A percentile compares a stretch with the other conserved stretches of the same genome.
phyloP scores from a whole-genome alignment of 1,139 yeast species.

The Candida sanyaensis region DNA sequence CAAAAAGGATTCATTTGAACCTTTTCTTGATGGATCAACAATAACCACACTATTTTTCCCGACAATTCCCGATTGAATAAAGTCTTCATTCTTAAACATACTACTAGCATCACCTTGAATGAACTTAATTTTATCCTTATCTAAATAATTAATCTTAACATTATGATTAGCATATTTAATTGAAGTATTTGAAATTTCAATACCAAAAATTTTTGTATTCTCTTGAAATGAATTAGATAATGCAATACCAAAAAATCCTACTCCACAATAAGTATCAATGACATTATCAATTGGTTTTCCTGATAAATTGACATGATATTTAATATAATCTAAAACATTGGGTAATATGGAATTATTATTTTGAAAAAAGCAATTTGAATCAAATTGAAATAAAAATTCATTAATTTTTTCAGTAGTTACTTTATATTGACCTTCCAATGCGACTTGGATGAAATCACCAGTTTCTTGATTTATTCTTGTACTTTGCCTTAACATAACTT shows the following conservation, averaged over 20 bases:
- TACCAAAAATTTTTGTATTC: conserved; percentile 41
- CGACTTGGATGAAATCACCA: conserved; percentile 30
- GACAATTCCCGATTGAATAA: conserved; percentile 23
- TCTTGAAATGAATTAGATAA: conserved; percentile 29
- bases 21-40: conserved; percentile 51
- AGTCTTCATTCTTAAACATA: conserved; percentile 30
- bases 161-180: conserved; percentile 42
- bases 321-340: conserved; percentile 32
- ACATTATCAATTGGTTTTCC: conserved; percentile 26
- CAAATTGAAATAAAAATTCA: conserved; percentile 33
- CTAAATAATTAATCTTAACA: conserved; percentile 40
- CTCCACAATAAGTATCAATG: conserved; percentile 49
- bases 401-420: conserved; percentile 34
- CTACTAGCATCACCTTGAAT: conserved; percentile 41
- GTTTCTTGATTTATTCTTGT: conserved; percentile 30
- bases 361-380: conserved; percentile 38
- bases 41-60: conserved; percentile 41
- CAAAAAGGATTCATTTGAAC: conserved; percentile 36
- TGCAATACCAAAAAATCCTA: conserved; percentile 47
- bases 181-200: conserved; percentile 37
- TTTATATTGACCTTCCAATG: conserved; percentile 25
- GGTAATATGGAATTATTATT: conserved; percentile 38
- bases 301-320: conserved; percentile 21
- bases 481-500: conserved; percentile 33
- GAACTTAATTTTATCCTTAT: conserved; percentile 31